Conservation (phyloP, 768 basidiomycete genomes). For the Neoboletus subvelutipes region DNA sequence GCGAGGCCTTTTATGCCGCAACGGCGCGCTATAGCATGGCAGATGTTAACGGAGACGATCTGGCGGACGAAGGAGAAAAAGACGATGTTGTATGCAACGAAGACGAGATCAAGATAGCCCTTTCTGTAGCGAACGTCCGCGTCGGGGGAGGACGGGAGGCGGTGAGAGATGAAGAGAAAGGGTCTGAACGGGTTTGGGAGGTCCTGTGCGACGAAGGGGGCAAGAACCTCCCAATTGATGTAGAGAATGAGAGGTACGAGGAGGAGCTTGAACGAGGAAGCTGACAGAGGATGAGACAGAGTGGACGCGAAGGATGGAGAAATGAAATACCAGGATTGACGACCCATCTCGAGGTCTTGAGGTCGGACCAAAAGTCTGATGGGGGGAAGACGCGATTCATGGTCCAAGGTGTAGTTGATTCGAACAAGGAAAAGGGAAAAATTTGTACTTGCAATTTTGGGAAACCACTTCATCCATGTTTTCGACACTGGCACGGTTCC, state of each 20-base stretch:
- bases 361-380: conserved; percentile 45
- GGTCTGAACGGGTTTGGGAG: conserved; percentile 71
- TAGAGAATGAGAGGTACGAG: conserved; percentile 59
- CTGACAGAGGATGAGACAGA: conserved; percentile 33
- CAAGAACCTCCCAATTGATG: conserved; percentile 59
- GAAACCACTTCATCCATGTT: too few species aligned
- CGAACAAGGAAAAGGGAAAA: too few species aligned
- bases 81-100: conserved; percentile 80
- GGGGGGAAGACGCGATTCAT: not conserved
- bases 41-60: conserved; percentile 59
- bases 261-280: conserved; percentile 65
- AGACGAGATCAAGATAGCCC: conserved; percentile 70
- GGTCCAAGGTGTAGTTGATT: too few species aligned
- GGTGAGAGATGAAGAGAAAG: conserved; percentile 71
- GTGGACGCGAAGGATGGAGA: not conserved
- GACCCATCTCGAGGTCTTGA: conserved; percentile 65
- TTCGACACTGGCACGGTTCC: conserved; percentile 57
- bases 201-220: conserved; percentile 45
- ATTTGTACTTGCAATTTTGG: too few species aligned
- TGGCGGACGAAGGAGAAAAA: conserved; percentile 91
- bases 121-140: conserved; percentile 69
- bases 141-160: conserved; percentile 47
- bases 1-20: conserved; percentile 64
- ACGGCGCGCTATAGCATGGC: conserved; percentile 63
- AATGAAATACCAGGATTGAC: conserved; percentile 59